Conservation (phyloP, 352 stramenopile genomes). For the Phytophthora idaei region DNA sequence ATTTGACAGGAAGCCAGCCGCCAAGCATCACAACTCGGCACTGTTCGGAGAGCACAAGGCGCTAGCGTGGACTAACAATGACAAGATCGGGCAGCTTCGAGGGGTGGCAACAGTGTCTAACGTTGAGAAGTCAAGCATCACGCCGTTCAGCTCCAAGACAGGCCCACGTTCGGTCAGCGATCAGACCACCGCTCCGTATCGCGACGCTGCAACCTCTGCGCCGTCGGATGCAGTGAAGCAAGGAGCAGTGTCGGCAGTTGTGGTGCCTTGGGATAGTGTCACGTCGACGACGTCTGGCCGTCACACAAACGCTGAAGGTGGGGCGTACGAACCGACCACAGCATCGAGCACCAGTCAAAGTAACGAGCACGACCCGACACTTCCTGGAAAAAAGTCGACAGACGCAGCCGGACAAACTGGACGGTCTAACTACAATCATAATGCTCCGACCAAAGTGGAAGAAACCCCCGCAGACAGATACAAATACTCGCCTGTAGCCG, state of each 20-base stretch:
- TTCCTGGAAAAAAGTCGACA: neutral
- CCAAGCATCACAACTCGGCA: neutral
- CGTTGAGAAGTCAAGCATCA: neutral
- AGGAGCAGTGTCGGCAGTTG: slow-evolving; percentile 9
- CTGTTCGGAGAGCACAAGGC: neutral
- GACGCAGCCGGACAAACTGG: neutral
- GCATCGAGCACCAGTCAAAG: neutral
- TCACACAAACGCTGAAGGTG: too few species aligned
- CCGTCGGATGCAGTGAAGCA: slow-evolving; percentile 4
- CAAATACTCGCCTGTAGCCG: neutral
- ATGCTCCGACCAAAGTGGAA: neutral
- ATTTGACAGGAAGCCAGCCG: slow-evolving; percentile 2
- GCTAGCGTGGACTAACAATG: neutral
- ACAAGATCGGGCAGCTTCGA: slow-evolving; percentile 1
- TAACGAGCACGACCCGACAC: neutral
- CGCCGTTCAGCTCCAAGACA: neutral
- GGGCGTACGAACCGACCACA: neutral
- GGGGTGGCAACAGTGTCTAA: neutral
- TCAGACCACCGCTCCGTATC: too few species aligned
- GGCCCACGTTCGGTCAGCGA: neutral
- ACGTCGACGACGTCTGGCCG: neutral
- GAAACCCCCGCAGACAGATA: neutral
- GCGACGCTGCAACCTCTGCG: too few species aligned
- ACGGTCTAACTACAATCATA: neutral
- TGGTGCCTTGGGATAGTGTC: slow-evolving; percentile 12